These are phyloP conservation scores for Carallia brachiata DNA, from an alignment of 345 rosid species.

Conservation along the genomic window DNA sequence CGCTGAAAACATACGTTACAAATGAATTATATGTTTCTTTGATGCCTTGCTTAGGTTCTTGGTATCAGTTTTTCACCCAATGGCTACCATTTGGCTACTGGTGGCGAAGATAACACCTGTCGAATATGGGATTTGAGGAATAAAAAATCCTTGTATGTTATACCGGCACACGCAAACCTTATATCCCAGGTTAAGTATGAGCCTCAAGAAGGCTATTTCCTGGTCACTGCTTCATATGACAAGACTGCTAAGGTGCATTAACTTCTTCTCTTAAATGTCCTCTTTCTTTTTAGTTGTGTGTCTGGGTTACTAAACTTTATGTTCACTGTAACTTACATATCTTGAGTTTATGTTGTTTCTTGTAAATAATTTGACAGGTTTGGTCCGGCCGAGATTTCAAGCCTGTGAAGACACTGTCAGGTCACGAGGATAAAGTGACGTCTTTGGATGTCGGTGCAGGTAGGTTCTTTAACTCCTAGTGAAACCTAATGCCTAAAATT, in stretches of 20 bases:
- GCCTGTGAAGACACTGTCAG: slow-evolving; percentile 71
- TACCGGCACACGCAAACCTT: slow-evolving; percentile 95
- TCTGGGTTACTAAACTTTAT: background rate
- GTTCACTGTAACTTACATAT: background rate
- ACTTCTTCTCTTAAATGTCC: background rate
- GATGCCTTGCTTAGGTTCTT: slow-evolving; percentile 55
- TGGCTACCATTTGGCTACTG: slow-evolving; percentile 95
- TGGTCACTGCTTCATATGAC: slow-evolving; percentile 94
- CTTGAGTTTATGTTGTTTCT: slow-evolving; percentile 17
- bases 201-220: slow-evolving; percentile 92
- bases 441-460: slow-evolving; percentile 63
- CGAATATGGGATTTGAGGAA: slow-evolving; percentile 95
- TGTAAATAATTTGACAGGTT: slow-evolving; percentile 42
- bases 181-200: slow-evolving; percentile 89
- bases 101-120: slow-evolving; percentile 94
- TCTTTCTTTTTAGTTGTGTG: background rate
- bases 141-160: slow-evolving; percentile 69
- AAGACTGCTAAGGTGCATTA: slow-evolving; percentile 71
- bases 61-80: slow-evolving; percentile 88
- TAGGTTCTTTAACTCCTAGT: slow-evolving; percentile 17
- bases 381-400: slow-evolving; percentile 94
- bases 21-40: slow-evolving; percentile 12
- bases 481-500: background rate
- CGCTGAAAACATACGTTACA: background rate
- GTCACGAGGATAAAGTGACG: slow-evolving; percentile 82